A percentile compares a stretch with the other conserved stretches of the same genome.
Evolutionary conservation across 163 green algal genomes (phyloP).

Genomic region (Smithsoniella earleae): DNA sequence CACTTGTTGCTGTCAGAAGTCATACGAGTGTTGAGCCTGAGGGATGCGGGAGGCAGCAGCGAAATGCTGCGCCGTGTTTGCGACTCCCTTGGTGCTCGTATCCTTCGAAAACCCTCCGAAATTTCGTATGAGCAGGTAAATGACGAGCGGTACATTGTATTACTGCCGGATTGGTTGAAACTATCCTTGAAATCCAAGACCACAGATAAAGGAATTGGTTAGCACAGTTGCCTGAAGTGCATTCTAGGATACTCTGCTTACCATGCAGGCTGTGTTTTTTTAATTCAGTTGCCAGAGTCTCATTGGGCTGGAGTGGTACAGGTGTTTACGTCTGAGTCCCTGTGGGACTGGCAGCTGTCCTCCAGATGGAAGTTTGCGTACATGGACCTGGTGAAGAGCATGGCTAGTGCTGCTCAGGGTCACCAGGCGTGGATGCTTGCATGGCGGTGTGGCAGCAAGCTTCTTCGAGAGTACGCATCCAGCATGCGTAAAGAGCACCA

Average conservation of each 20-base stretch:
- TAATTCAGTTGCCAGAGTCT: neutral
- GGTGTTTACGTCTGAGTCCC: neutral
- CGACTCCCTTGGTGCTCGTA: neutral
- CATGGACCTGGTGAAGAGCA: conserved; percentile 30
- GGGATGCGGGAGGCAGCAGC: conserved; percentile 20
- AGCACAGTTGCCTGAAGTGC: no score
- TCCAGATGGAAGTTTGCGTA: conserved; percentile 28
- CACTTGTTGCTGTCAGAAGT: conserved; percentile 28
- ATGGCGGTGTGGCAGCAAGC: conserved; percentile 28
- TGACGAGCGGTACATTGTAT: no score
- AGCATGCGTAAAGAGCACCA: conserved; percentile 29
- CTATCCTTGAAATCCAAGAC: no score
- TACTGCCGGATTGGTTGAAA: no score
- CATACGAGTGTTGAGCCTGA: conserved; percentile 3
- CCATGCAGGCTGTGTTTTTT: no score
- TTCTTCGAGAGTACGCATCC: conserved; percentile 15
- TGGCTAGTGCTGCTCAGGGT: conserved; percentile 23
- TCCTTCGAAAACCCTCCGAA: neutral
- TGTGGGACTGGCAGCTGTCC: conserved; percentile 27
- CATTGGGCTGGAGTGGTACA: neutral
- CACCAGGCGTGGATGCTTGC: conserved; percentile 29
- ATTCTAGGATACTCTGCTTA: no score
- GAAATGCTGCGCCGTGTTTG: conserved; percentile 18
- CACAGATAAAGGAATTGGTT: no score
- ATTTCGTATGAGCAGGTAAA: neutral